Base-by-base conservation (phyloP, 2,329 filamentous ascomycete genomes). In the Talaromyces sp. region DNA sequence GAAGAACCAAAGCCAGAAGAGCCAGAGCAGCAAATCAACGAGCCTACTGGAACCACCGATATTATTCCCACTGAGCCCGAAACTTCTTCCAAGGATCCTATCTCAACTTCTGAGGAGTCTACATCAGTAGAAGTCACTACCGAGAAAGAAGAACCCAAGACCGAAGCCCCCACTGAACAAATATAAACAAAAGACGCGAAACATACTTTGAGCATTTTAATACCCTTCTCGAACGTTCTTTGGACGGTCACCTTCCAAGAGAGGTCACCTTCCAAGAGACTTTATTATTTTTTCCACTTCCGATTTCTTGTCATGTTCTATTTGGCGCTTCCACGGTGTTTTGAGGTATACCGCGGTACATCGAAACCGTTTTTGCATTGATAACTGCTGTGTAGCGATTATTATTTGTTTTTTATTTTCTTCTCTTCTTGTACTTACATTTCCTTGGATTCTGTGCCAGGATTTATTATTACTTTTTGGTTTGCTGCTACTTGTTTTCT, bases 351-450 rank as follows among this genome's bases (percentile, higher is more conserved):
- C 53, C n/a, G 23, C 55, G 18, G 55, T 56, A 56, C 10, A 47
- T 44, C 23, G 16, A 40, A 33, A 33, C 56, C 2, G 44, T 52
- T 31, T 42, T 59, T 60, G 58, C 58, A 60, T 60, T 42, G 36
- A 55, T 60, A 60, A 23, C 51, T 60, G 50, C 57, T 60, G 51
- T 60, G 27, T 54, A 60, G 58, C 58, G 51, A 42, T 60, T 55
- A 27, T 47, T 16, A 42, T 60, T 40, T 53, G 18, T 44, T 4
- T 23, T 36, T 52, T 16, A 52, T 59, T 31, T 52, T 36, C 51
- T 59, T 16, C 18, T 44, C 10, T 57, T 54, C 34, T 54, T 23
- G 51, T 47, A 50, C 16, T 16, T 53, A 53, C 14, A 30, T 31
- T 53, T 18, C 18, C 28, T 53, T 27, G 44, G 44, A 27, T 47